Base-by-base conservation (phyloP, 2,329 filamentous ascomycete genomes). In the Trichoderma aggressivum region DNA sequence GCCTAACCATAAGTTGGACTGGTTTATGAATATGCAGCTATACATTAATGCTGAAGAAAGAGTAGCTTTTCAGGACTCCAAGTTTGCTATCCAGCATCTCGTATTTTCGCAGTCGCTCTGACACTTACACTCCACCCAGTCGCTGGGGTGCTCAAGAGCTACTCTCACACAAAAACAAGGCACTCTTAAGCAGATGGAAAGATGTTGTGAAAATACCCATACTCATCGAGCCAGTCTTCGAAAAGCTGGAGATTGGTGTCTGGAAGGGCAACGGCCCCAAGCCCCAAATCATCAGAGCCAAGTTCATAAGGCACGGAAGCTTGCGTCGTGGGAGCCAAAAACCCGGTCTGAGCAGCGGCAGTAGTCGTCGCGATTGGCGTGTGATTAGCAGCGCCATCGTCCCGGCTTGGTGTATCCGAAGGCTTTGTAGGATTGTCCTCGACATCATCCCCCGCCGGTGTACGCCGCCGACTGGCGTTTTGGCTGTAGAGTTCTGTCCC, bases 181-280 rank as follows among this genome's bases (percentile, higher is more conserved):
- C 8, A 3, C 36, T 14, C 36, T 64, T 43, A 73, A 14, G 72
- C 71, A 21, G 72, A 74, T 4, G 65, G 71, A 16, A 71, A 67
- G 16, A 59, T 60, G 34, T 32, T 72, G 12, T 71, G 62, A 50
- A 71, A 70, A 26, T 73, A 64, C 14, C 65, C 67, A 53, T 60
- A 71, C 4, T 73, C 70, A 28, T 62, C 61, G 2, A 74, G 21
- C 71, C 72, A 74, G 7, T 72, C 69, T 30, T 74, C 71, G 11
- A 73, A 73, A 16, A 68, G 28, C 7, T 62, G 58, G 1, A 63
- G 62, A 59, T 68, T 71, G 7, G 63, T 11, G n/a, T 71, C 70
- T 11, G 47, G 34, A 14, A 71, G n/a, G 3, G 56, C 30, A 12
- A 47, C 34, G 28, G 55, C 64, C 24, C 21, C 58, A 28, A 64